Evolutionary conservation across 2,329 filamentous ascomycete species (phyloP).

Genomic region (Cytospora mali): DNA sequence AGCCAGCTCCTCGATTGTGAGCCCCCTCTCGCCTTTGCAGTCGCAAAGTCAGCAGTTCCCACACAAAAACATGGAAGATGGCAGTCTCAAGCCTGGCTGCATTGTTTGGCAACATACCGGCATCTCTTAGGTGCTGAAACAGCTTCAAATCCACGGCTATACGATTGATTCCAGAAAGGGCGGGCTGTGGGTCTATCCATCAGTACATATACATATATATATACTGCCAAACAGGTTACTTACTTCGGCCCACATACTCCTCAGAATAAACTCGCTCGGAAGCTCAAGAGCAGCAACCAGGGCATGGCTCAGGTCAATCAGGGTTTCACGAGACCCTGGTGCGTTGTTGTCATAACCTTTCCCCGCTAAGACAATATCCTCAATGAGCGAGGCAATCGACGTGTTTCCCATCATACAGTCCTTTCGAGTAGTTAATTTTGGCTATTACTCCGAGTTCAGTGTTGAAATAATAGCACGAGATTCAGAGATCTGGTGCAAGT

Average conservation of each 20-base stretch:
- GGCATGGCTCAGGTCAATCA: not conserved
- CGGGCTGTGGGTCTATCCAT: not conserved
- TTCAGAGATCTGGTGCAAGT: not conserved
- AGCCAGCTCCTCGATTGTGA: not conserved
- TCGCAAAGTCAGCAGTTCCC: not conserved
- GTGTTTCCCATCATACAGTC: not conserved
- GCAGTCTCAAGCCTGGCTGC: not conserved
- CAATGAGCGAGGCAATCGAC: not conserved
- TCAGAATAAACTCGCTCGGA: slow-evolving; percentile 1
- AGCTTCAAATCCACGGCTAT: not conserved
- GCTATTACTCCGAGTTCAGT: not conserved
- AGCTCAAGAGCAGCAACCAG: slow-evolving; percentile 2
- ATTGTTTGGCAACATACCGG: not conserved
- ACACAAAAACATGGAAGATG: not conserved
- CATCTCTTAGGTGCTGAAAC: not conserved
- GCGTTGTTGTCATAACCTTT: not conserved
- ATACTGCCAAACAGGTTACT: not conserved
- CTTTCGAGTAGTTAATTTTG: not conserved
- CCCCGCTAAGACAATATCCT: not conserved
- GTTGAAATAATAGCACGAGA: not conserved
- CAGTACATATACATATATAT: not conserved
- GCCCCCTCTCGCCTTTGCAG: not conserved
- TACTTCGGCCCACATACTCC: slow-evolving; percentile 2
- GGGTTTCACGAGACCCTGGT: not conserved
- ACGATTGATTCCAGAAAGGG: not conserved